Percentiles rank a stretch among this genome's conserved stretches.
phyloP scores from a whole-genome alignment of 768 basidiomycete species.

The Saitozyma podzolica region DNA sequence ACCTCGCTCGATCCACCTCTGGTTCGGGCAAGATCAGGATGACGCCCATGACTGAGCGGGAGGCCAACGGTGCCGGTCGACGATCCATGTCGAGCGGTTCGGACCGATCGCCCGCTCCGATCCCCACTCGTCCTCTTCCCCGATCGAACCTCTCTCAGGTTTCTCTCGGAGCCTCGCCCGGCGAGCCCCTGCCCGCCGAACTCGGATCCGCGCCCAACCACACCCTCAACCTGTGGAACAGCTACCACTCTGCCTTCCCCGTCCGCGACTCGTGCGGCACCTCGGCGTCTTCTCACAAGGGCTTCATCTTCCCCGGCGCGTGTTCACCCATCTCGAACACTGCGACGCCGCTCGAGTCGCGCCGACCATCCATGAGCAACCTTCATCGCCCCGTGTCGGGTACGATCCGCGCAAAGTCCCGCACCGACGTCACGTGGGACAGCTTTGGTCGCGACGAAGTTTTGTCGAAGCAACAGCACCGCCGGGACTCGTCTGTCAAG shows the following conservation, averaged over 20 bases:
- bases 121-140: constrained; percentile 22
- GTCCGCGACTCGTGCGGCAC: constrained; percentile 21
- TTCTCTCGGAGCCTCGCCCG: constrained; percentile 26
- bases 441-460: constrained; percentile 31
- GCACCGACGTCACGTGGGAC: constrained; percentile 37
- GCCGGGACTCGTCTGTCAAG: constrained; percentile 2
- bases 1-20: constrained; percentile 24
- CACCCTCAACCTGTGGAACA: constrained; percentile 33
- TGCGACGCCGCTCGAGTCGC: constrained; percentile 3
- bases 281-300: constrained; percentile 26
- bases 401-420: constrained; percentile 34
- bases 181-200: constrained; percentile 25
- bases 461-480: constrained; percentile 1
- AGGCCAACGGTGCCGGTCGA: constrained; percentile 9
- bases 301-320: constrained; percentile 24
- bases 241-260: constrained; percentile 39
- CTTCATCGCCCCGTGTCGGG: constrained; percentile 23
- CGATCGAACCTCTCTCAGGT: constrained; percentile 41
- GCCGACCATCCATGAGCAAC: not conserved
- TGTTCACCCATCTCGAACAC: constrained; percentile 15
- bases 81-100: constrained; percentile 20
- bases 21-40: constrained; percentile 27
- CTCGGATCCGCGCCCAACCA: constrained; percentile 39
- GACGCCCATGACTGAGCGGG: constrained; percentile 22
- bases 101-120: constrained; percentile 17